These are phyloP conservation scores for Blastosporella zonata DNA, from an alignment of 1,284 basidiomycete species.

Conservation along the genomic window DNA sequence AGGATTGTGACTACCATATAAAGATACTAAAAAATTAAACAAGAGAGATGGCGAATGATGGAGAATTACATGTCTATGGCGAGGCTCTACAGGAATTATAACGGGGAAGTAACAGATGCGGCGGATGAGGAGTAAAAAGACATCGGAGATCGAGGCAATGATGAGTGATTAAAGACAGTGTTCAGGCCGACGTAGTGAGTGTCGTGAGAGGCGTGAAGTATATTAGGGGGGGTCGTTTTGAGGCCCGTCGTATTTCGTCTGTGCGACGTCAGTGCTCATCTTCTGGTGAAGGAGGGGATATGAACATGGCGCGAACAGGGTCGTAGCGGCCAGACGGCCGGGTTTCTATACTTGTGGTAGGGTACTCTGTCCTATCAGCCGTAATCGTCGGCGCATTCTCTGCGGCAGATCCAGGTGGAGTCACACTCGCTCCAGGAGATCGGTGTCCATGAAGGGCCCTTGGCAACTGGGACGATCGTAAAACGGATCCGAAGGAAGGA, in stretches of 20 bases:
- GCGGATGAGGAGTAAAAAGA: conserved; percentile 4
- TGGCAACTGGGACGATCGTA: conserved; percentile 31
- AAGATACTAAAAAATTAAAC: conserved; percentile 1
- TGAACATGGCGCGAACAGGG: conserved; percentile 41
- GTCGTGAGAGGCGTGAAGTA: conserved; percentile 30
- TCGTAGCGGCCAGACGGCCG: conserved; percentile 41
- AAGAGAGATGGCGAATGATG: conserved; percentile 6
- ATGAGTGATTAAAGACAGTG: conserved; percentile 26
- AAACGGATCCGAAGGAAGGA: conserved; percentile 33
- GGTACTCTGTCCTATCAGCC: background rate
- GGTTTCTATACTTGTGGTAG: conserved; percentile 4
- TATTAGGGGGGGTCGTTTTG: conserved; percentile 15
- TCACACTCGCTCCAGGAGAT: conserved; percentile 25
- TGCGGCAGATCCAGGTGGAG: conserved; percentile 22
- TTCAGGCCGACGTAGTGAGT: conserved; percentile 27
- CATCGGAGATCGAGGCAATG: conserved; percentile 26
- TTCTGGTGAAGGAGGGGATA: conserved; percentile 17
- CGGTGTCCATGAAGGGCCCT: conserved; percentile 36
- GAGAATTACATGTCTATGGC: conserved; percentile 1
- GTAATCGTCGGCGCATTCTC: conserved; percentile 12
- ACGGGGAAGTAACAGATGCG: conserved; percentile 9
- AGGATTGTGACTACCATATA: conserved; percentile 5
- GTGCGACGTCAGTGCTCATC: conserved; percentile 7
- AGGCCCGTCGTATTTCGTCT: conserved; percentile 6
- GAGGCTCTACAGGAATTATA: conserved; percentile 24